Conservation (phyloP, 2,329 filamentous ascomycete species). For the Calonectria hawksworthii region DNA sequence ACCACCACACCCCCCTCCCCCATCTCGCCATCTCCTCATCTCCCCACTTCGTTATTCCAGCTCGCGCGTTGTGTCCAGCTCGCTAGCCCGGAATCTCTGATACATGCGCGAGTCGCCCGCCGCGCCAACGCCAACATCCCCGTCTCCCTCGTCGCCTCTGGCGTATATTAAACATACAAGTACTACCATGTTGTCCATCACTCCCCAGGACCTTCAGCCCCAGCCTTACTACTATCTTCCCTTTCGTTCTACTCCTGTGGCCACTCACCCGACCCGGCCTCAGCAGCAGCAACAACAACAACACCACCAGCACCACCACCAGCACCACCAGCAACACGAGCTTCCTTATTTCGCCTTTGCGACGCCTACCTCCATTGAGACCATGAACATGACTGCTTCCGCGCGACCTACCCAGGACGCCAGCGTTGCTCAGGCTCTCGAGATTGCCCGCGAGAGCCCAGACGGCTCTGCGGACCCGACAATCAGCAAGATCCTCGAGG, state of each 20-base stretch:
- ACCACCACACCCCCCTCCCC: slow-evolving; percentile 39
- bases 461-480: slow-evolving; percentile 74
- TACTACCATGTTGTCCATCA: slow-evolving; percentile 49
- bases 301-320: slow-evolving; percentile 14
- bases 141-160: slow-evolving; percentile 42
- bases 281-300: slow-evolving; percentile 28
- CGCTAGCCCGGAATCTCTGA: slow-evolving; percentile 45
- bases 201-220: slow-evolving; percentile 44
- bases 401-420: slow-evolving; percentile 48
- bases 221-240: slow-evolving; percentile 43
- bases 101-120: slow-evolving; percentile 49
- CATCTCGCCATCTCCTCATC: slow-evolving; percentile 40
- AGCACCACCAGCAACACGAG: slow-evolving; percentile 37
- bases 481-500: slow-evolving; percentile 76
- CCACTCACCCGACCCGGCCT: slow-evolving; percentile 1
- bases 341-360: slow-evolving; percentile 38
- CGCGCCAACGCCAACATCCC: slow-evolving; percentile 39
- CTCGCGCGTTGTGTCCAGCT: slow-evolving; percentile 44
- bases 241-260: slow-evolving; percentile 22
- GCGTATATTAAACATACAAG: slow-evolving; percentile 47
- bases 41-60: slow-evolving; percentile 30
- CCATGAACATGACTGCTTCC: slow-evolving; percentile 34
- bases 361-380: slow-evolving; percentile 32
- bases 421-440: slow-evolving; percentile 76
- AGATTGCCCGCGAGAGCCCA: slow-evolving; percentile 81